Percentiles rank a stretch among this genome's conserved stretches.
Conservation (phyloP, 148 eudicot genomes). For the Persicaria maculosa region DNA sequence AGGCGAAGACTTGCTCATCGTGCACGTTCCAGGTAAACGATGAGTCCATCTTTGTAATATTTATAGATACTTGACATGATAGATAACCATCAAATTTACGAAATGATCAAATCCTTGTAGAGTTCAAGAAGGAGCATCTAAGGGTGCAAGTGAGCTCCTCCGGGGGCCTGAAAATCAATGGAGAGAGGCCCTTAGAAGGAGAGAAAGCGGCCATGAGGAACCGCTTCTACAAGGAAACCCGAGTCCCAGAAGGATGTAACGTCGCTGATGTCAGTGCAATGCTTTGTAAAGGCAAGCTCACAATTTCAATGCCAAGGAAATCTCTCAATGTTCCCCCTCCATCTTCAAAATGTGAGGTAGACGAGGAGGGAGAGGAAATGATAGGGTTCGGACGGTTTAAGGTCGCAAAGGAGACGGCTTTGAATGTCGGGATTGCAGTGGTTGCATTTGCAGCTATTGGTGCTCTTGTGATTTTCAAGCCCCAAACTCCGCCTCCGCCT, state of each 20-base stretch:
- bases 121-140: slow-evolving; percentile 60
- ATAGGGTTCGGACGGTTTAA: slow-evolving; percentile 19
- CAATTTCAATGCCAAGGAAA: slow-evolving; percentile 47
- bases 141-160: slow-evolving; percentile 39
- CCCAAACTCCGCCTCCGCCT: neutral
- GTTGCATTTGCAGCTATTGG: slow-evolving; percentile 28
- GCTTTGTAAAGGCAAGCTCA: slow-evolving; percentile 34
- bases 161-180: slow-evolving; percentile 50
- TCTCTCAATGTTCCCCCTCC: neutral
- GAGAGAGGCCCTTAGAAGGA: slow-evolving; percentile 29
- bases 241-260: slow-evolving; percentile 32
- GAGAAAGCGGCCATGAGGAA: slow-evolving; percentile 22
- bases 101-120: slow-evolving; percentile 18
- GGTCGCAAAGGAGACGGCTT: slow-evolving; percentile 13
- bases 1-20: slow-evolving; percentile 20
- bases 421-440: slow-evolving; percentile 27
- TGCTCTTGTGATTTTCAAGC: slow-evolving; percentile 14
- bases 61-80: neutral
- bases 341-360: neutral
- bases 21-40: slow-evolving; percentile 27
- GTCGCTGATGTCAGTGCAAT: slow-evolving; percentile 44
- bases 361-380: slow-evolving; percentile 4
- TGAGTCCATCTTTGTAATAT: neutral
- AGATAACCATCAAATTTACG: neutral
- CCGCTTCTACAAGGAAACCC: slow-evolving; percentile 46